Evolutionary conservation across 768 basidiomycete species (phyloP), one percentile per base, ranked within the genome.

Genomic region (Epithele typhae): DNA sequence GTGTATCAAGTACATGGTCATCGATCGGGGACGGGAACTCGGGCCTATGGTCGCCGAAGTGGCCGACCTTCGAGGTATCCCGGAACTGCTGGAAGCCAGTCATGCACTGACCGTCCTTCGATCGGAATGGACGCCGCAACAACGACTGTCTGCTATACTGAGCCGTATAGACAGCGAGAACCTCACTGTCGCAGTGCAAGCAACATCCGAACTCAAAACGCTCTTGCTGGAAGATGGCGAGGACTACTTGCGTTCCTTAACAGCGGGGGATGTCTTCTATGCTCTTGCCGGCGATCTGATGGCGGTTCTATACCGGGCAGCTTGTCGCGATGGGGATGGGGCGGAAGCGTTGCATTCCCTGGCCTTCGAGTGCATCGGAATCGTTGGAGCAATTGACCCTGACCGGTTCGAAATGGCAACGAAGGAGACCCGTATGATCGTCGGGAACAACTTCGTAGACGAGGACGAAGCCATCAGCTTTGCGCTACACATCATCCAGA

Each of bases 301-400:
- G 45, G 72, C 77, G 1, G 72, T 76, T 3, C 66, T 98, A 3
- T 75, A 94, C 43, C 62, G 73, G 14, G 81, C 84, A 0, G 84
- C 87, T 0, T 80, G 80, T 43, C 78, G 90, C 8, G 92, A 95
- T 52, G 84, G 82, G 1, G 90, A 94, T 39, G 80, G 77, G 5
- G 74, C 75, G 5, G 86, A 93, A 37, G 59, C 72, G 1, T 59
- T 92, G 8, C 81, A 82, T 15, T 68, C 79, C 35, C 64, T 88
- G 17, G 86, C 92, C 1, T 93, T 85, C 59, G 90, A 96, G 59
- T 96, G 91, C 60, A 81, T 98, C 45, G 92, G 94, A 1, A 78
- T 90, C 18, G 68, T 98, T 11, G 96, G 96, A 5, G 96, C 96
- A 2, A 76, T 94, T 15, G 96, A 99, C 64, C 95, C 95, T 0